A percentile compares a stretch with the other conserved stretches of the same genome.
Evolutionary conservation across 2,329 filamentous ascomycete species (phyloP).

Genomic region (Exophiala spinifera): DNA sequence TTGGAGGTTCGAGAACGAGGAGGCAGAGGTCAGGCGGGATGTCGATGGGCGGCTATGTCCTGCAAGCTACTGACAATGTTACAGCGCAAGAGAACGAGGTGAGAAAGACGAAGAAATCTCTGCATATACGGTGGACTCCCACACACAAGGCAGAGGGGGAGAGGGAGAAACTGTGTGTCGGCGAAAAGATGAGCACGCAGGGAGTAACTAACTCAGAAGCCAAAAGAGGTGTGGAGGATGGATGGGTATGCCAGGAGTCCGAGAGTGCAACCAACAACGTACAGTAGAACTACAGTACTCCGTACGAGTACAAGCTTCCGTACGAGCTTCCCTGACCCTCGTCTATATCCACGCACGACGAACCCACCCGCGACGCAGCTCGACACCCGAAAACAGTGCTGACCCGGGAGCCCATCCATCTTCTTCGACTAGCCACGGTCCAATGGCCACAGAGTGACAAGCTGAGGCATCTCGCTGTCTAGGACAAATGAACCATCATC

Average conservation of each 20-base stretch:
- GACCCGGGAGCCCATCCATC: background rate
- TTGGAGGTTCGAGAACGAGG: constrained; percentile 9
- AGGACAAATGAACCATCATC: too few species aligned
- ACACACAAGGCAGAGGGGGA: background rate
- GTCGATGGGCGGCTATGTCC: background rate
- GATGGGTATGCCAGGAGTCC: background rate
- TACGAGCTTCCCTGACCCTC: background rate
- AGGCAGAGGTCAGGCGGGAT: background rate
- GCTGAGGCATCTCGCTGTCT: background rate
- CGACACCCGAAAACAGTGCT: background rate
- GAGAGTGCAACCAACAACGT: background rate
- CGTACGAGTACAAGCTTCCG: too few species aligned
- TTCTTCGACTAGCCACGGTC: background rate
- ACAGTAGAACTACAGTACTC: too few species aligned
- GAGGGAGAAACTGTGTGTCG: background rate
- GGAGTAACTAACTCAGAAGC: background rate
- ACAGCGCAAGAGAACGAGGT: background rate
- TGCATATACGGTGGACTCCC: background rate
- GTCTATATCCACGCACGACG: background rate
- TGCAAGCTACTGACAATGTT: background rate
- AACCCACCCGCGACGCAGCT: too few species aligned
- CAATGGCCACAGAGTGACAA: background rate
- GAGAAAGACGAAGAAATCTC: background rate
- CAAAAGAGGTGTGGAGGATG: background rate
- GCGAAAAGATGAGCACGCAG: background rate